These are phyloP conservation scores for Aspergillus melleus DNA, from an alignment of 2,329 filamentous ascomycete species.

Conservation along the genomic window DNA sequence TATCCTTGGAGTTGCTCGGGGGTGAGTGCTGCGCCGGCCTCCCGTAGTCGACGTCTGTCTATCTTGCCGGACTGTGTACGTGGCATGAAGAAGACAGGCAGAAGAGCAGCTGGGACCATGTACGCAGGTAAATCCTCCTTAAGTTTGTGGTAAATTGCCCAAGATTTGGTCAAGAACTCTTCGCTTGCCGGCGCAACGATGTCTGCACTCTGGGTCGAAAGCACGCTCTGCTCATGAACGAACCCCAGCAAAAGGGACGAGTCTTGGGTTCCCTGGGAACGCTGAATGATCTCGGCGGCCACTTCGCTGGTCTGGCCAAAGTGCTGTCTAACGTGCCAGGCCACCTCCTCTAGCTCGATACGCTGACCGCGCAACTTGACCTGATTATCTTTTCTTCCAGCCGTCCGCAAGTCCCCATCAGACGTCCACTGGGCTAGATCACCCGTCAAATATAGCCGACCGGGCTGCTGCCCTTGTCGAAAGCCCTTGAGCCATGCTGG, in stretches of 20 bases:
- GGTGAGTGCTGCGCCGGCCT: no score
- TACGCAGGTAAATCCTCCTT: no score
- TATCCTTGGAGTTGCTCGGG: no score
- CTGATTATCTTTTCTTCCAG: slow-evolving; percentile 60
- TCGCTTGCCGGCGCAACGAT: no score
- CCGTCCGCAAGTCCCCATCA: slow-evolving; percentile 12
- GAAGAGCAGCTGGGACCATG: no score
- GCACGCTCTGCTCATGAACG: no score
- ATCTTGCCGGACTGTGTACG: no score
- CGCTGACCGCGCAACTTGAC: slow-evolving; percentile 63
- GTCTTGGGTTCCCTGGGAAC: not conserved
- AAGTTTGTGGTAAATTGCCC: no score
- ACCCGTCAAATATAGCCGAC: slow-evolving; percentile 1
- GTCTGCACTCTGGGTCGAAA: no score
- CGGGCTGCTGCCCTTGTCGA: not conserved
- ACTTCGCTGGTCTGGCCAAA: slow-evolving; percentile 3
- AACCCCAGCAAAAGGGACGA: not conserved
- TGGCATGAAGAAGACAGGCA: no score
- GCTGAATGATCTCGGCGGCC: not conserved
- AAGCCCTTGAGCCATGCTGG: not conserved
- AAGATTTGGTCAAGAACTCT: no score
- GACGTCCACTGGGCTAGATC: slow-evolving; percentile 17
- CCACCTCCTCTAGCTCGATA: slow-evolving; percentile 54
- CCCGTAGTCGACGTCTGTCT: no score
- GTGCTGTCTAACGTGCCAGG: slow-evolving; percentile 28